phyloP scores from a whole-genome alignment of 257 asterid species.

The Jaltomata sinuosa region DNA sequence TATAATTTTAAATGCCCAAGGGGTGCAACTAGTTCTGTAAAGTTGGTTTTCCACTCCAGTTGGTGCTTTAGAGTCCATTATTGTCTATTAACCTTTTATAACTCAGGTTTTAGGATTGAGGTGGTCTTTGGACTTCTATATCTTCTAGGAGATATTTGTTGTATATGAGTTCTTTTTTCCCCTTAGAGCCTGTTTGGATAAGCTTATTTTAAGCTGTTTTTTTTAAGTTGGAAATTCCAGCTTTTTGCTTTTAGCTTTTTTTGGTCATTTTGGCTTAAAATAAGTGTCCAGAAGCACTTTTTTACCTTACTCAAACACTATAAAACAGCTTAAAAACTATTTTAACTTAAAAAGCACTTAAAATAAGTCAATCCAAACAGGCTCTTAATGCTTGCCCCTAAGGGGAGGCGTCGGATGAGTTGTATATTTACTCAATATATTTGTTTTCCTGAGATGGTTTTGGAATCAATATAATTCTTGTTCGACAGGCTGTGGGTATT shows the following conservation, averaged over 20 bases:
- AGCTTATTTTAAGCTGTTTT: no score
- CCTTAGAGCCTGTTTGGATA: no score
- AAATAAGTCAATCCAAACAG: no score
- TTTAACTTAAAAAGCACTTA: no score
- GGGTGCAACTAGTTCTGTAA: neutral
- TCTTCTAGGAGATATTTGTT: neutral
- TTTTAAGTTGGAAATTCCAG: no score
- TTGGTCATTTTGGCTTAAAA: no score
- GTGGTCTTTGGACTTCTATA: neutral
- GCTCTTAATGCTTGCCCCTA: neutral
- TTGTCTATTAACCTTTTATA: neutral
- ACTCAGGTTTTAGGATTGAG: neutral
- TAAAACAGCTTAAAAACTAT: no score
- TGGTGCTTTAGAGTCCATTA: neutral
- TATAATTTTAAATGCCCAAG: neutral
- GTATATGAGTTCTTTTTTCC: neutral
- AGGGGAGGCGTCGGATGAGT: neutral
- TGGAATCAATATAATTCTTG: neutral
- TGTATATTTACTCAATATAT: neutral
- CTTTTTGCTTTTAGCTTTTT: no score
- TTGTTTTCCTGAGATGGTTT: neutral
- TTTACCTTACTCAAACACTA: no score
- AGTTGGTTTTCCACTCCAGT: neutral
- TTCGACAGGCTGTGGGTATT: neutral
- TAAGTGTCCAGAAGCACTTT: no score